phyloP scores from a whole-genome alignment of 306 rosid species.

The Rosa multiflora region DNA sequence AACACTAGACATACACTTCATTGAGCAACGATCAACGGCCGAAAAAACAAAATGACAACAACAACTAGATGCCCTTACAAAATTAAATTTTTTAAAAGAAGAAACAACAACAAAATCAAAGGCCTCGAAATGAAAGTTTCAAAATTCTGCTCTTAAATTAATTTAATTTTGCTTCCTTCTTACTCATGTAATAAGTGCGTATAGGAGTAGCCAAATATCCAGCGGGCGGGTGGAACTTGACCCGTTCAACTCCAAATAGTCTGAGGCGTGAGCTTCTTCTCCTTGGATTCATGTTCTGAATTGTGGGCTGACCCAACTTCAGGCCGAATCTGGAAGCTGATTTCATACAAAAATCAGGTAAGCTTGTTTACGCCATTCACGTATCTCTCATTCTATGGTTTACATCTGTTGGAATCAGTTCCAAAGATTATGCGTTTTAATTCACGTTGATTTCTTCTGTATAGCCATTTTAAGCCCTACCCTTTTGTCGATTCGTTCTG shows the following conservation, averaged over 20 bases:
- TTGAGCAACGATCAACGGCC: no score
- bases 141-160: no score
- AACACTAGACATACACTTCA: no score
- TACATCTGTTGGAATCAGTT: neutral
- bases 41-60: no score
- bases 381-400: neutral
- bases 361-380: neutral
- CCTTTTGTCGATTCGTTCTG: neutral
- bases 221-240: neutral
- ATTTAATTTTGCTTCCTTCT: no score
- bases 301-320: neutral
- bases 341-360: conserved; percentile 3
- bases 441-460: neutral
- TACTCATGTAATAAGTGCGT: no score
- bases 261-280: no score
- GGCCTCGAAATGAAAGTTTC: no score
- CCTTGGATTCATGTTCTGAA: neutral
- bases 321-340: conserved; percentile 2
- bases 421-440: conserved; percentile 7
- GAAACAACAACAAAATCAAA: no score
- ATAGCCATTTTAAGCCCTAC: neutral
- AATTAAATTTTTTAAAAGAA: no score
- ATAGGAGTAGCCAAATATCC: no score
- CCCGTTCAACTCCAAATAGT: neutral
- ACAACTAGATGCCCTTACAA: no score